Conservation (phyloP, 139 green algal genomes). For the Spirogloea muscicola region DNA sequence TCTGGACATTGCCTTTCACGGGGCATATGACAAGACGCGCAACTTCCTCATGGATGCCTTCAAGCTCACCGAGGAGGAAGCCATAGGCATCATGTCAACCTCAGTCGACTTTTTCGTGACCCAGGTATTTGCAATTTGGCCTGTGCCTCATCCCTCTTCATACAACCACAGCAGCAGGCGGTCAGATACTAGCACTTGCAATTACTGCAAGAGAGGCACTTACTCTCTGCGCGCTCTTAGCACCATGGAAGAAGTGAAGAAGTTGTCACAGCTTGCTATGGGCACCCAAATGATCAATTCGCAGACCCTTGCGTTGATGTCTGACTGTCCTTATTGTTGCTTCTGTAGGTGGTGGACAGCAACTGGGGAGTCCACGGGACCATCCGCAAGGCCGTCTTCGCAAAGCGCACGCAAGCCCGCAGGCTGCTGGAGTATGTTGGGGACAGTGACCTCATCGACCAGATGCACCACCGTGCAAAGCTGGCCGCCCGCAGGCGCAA, state of each 20-base stretch:
- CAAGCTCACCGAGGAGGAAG: constrained; percentile 57
- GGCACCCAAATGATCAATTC: no score
- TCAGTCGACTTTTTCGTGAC: constrained; percentile 61
- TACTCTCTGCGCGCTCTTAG: no score
- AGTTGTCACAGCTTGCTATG: no score
- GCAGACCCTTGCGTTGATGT: no score
- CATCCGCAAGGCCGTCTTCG: constrained; percentile 59
- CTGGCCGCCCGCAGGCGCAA: background rate
- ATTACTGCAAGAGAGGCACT: no score
- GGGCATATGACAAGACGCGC: constrained; percentile 57
- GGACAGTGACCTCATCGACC: background rate
- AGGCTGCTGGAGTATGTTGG: constrained; percentile 19
- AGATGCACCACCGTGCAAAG: background rate
- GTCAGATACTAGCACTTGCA: no score
- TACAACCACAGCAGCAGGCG: no score
- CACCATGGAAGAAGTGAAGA: no score
- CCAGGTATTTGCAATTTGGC: constrained; percentile 17
- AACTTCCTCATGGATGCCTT: constrained; percentile 61
- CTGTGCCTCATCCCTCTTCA: no score
- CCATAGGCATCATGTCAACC: constrained; percentile 64
- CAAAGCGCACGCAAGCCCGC: background rate
- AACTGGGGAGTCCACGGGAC: constrained; percentile 65
- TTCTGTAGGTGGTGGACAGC: constrained; percentile 59
- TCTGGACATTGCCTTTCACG: constrained; percentile 50
- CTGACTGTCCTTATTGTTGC: no score